phyloP scores from a whole-genome alignment of 805 yeast species.

The Komagataella mondaviorum region DNA sequence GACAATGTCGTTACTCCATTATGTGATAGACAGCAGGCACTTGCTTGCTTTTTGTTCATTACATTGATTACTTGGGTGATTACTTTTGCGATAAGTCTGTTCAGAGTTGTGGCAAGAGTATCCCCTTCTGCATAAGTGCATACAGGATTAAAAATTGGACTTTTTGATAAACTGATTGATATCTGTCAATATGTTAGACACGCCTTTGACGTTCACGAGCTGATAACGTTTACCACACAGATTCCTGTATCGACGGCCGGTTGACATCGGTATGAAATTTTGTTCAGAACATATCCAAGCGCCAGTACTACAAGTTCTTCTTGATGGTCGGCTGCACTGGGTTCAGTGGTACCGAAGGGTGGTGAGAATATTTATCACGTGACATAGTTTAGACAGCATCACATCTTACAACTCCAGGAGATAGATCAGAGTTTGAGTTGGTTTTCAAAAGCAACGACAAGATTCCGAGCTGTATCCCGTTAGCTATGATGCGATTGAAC shows the following conservation, averaged over 20 bases:
- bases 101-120: slow-evolving; percentile 44
- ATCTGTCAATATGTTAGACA: slow-evolving; percentile 19
- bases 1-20: slow-evolving; percentile 25
- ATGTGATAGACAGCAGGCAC: slow-evolving; percentile 66
- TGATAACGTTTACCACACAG: slow-evolving; percentile 72
- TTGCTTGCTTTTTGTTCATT: slow-evolving; percentile 69
- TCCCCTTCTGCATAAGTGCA: background rate
- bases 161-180: background rate
- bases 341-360: slow-evolving; percentile 62
- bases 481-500: too few species aligned
- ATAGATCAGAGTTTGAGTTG: too few species aligned
- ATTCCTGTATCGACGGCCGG: slow-evolving; percentile 76
- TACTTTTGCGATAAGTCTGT: slow-evolving; percentile 71
- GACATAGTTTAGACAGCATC: too few species aligned
- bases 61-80: slow-evolving; percentile 72
- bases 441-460: too few species aligned
- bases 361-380: slow-evolving; percentile 12
- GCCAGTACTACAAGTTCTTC: slow-evolving; percentile 48
- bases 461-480: too few species aligned
- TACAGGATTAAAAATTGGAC: background rate
- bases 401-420: too few species aligned
- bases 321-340: slow-evolving; percentile 60
- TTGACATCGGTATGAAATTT: slow-evolving; percentile 76
- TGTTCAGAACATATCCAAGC: slow-evolving; percentile 57
- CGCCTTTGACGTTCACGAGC: slow-evolving; percentile 71